Percentiles rank a stretch among this genome's conserved stretches.
These are phyloP conservation scores for Rhododendron ovatum DNA, from an alignment of 148 eudicot genomes.

Conservation along the genomic window DNA sequence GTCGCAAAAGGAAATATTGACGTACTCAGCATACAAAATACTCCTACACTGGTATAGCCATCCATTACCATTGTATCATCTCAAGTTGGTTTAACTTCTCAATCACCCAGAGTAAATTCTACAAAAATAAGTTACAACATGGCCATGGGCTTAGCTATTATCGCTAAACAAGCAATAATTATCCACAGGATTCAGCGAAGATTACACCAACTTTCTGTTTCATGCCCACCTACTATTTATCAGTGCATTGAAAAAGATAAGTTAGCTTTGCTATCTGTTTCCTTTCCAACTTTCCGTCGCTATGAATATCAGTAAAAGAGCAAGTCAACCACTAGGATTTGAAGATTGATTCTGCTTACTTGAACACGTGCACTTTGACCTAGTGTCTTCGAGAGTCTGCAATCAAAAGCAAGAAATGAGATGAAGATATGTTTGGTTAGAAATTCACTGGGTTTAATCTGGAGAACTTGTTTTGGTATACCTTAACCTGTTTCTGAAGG, in stretches of 20 bases:
- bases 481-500: constrained; percentile 27
- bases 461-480: neutral
- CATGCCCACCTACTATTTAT: neutral
- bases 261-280: neutral
- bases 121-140: neutral
- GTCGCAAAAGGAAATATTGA: neutral
- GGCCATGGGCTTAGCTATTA: neutral
- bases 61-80: neutral
- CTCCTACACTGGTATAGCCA: neutral
- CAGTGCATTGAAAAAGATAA: neutral
- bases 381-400: constrained; percentile 33
- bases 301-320: constrained; percentile 12
- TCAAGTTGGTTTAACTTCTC: constrained; percentile 7
- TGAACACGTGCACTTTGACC: constrained; percentile 39
- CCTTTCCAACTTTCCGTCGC: constrained; percentile 3
- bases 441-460: constrained; percentile 2
- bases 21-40: neutral
- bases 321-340: constrained; percentile 4
- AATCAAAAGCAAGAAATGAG: constrained; percentile 13
- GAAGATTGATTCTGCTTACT: constrained; percentile 16
- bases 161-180: neutral
- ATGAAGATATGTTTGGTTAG: constrained; percentile 4
- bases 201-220: neutral
- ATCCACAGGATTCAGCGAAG: neutral
- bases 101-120: neutral